Conservation (phyloP, 1,284 basidiomycete species). For the Rhodotorula sp. region DNA sequence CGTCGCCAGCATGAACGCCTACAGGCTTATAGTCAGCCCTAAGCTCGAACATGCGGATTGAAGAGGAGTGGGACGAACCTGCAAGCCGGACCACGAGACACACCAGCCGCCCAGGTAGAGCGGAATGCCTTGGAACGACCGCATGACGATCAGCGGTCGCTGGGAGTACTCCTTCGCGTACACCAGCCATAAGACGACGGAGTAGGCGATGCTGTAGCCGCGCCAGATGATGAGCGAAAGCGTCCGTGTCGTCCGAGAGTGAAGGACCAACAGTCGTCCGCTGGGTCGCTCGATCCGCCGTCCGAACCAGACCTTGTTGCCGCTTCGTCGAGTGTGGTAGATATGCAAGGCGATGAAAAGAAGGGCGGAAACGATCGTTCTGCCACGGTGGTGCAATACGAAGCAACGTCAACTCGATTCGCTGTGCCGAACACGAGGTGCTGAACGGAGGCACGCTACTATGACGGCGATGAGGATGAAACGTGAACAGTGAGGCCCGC, state of each 20-base stretch:
- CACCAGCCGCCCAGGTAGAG: neutral
- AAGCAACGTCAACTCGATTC: neutral
- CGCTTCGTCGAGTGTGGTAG: neutral
- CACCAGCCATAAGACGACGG: neutral
- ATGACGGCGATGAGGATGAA: neutral
- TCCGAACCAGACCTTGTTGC: neutral
- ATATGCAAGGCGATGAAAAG: neutral
- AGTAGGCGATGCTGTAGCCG: neutral
- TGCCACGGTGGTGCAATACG: neutral
- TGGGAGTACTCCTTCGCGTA: neutral
- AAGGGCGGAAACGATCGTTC: too few relatives aligned
- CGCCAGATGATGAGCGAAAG: neutral
- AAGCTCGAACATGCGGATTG: too few relatives aligned
- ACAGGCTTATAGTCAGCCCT: fast-evolving
- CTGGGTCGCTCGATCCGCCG: conserved; percentile 4
- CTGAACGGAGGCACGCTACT: neutral
- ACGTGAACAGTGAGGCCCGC: neutral
- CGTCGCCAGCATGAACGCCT: conserved; percentile 8
- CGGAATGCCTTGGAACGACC: neutral
- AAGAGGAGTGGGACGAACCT: neutral
- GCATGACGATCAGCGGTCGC: neutral
- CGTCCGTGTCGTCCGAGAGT: neutral
- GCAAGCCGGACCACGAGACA: neutral
- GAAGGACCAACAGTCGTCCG: conserved; percentile 4
- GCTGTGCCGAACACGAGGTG: too few relatives aligned